phyloP scores from a whole-genome alignment of 768 basidiomycete genomes.

The Pleurotus tuber-regium region DNA sequence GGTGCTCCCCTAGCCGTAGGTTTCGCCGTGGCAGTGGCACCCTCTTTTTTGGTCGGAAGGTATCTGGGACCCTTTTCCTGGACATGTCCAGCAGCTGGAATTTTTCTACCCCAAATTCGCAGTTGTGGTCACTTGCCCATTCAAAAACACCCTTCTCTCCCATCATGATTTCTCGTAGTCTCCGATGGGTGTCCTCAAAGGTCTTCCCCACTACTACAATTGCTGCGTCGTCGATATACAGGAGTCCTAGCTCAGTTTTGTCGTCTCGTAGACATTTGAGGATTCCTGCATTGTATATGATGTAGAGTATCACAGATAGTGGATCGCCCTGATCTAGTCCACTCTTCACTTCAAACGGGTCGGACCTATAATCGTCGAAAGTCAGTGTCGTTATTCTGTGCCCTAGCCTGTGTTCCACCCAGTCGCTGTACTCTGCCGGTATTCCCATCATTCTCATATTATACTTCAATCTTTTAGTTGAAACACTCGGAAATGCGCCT shows the following conservation, averaged over 20 bases:
- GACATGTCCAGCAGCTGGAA: conserved; percentile 16
- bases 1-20: conserved; percentile 11
- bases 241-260: too few relatives aligned
- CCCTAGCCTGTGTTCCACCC: conserved; percentile 15
- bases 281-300: conserved; percentile 24
- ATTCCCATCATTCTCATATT: conserved; percentile 20
- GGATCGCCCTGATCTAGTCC: conserved; percentile 27
- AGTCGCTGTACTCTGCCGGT: conserved; percentile 18
- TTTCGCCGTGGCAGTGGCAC: background rate
- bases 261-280: too few relatives aligned
- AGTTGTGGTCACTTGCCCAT: conserved; percentile 26
- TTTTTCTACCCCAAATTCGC: conserved; percentile 17
- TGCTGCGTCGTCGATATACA: conserved; percentile 21
- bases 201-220: conserved; percentile 8
- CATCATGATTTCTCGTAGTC: conserved; percentile 16
- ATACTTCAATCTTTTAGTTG: conserved; percentile 15
- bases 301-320: conserved; percentile 23
- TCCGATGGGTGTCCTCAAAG: conserved; percentile 15
- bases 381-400: conserved; percentile 18
- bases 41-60: conserved; percentile 10
- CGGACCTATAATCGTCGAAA: conserved; percentile 26
- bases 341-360: conserved; percentile 17
- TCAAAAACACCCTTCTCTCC: conserved; percentile 19
- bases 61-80: background rate
- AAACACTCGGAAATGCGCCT: conserved; percentile 25